Evolutionary conservation across 495 filamentous ascomycete species (phyloP).

Genomic region (Immersiella caudata): DNA sequence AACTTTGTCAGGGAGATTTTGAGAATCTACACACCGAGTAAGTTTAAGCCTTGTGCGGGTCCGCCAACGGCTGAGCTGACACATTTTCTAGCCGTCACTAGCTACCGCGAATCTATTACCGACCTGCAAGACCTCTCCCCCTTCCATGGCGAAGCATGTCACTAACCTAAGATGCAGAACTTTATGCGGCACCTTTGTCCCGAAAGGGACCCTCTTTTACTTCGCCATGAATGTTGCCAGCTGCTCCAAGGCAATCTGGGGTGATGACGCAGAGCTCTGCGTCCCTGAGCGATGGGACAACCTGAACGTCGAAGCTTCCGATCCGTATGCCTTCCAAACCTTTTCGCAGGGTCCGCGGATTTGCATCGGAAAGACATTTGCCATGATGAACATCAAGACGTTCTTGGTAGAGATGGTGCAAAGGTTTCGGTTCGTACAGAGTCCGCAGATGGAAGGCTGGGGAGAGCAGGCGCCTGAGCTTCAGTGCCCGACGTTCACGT

Average conservation of each 20-base stretch:
- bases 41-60: too few relatives aligned
- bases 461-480: too few relatives aligned
- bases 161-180: too few relatives aligned
- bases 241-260: constrained; percentile 17
- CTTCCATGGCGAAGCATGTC: too few relatives aligned
- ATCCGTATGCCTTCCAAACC: constrained; percentile 27
- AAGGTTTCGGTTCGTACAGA: constrained; percentile 28
- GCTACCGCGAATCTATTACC: too few relatives aligned
- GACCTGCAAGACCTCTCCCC: too few relatives aligned
- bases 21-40: too few relatives aligned
- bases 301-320: constrained; percentile 16
- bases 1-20: too few relatives aligned
- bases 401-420: constrained; percentile 32
- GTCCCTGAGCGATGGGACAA: constrained; percentile 17
- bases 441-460: too few relatives aligned
- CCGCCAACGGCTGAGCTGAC: too few relatives aligned
- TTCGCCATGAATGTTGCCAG: constrained; percentile 14
- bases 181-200: neutral
- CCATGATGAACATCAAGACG: constrained; percentile 35
- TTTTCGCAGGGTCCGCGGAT: constrained; percentile 35
- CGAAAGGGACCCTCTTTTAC: constrained; percentile 22
- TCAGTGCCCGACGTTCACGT: too few relatives aligned
- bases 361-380: constrained; percentile 37
- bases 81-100: too few relatives aligned
- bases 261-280: constrained; percentile 14